Evolutionary conservation across 148 eudicot genomes (phyloP).

Genomic region (Amaranthus palmeri): DNA sequence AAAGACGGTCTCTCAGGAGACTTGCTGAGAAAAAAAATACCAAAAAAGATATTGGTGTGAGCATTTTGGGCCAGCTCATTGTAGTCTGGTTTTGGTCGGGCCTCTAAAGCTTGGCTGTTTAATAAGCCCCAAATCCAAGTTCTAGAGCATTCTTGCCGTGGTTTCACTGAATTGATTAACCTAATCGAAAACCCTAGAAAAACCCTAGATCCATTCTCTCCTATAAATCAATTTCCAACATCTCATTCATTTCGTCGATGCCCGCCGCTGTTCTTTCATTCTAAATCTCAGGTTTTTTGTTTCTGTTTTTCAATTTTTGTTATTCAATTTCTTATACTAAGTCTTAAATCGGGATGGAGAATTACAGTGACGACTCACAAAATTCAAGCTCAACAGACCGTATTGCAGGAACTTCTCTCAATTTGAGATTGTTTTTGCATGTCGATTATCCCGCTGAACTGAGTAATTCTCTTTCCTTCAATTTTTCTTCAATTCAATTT

Average conservation of each 20-base stretch:
- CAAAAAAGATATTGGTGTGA: too few relatives aligned
- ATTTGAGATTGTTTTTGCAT: conserved; percentile 11
- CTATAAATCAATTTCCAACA: neutral
- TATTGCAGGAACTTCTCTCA: conserved; percentile 20
- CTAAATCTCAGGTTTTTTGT: neutral
- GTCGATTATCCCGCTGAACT: conserved; percentile 39
- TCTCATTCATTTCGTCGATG: neutral
- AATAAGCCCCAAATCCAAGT: too few relatives aligned
- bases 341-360: neutral
- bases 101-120: too few relatives aligned
- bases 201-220: conserved; percentile 3
- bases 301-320: neutral
- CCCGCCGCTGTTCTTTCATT: neutral
- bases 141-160: too few relatives aligned
- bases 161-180: too few relatives aligned
- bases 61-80: too few relatives aligned
- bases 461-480: conserved; percentile 23
- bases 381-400: conserved; percentile 46
- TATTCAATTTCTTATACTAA: neutral
- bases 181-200: conserved; percentile 5
- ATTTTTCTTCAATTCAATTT: too few relatives aligned
- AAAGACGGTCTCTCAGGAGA: too few relatives aligned
- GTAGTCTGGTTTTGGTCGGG: too few relatives aligned
- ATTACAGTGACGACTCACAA: conserved; percentile 32
- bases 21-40: too few relatives aligned